A percentile compares a stretch with the other conserved stretches of the same genome.
Conservation (phyloP, 2,329 filamentous ascomycete genomes). For the Verticillium isaacii region DNA sequence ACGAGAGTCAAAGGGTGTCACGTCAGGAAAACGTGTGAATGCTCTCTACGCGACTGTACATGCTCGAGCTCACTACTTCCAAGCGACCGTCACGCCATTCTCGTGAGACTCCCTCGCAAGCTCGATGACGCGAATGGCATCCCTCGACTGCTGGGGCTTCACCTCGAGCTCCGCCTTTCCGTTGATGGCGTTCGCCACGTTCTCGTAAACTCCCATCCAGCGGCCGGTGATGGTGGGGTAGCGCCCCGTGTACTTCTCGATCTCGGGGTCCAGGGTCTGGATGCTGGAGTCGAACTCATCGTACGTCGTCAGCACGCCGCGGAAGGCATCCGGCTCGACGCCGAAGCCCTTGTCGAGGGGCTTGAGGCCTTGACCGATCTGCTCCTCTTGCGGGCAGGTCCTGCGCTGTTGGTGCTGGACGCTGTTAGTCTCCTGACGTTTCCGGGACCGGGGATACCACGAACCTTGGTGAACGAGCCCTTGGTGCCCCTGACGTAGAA, state of each 20-base stretch:
- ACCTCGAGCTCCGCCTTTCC: slow-evolving; percentile 32
- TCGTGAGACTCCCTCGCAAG: slow-evolving; percentile 33
- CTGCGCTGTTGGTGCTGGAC: slow-evolving; percentile 14
- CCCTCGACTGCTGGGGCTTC: slow-evolving; percentile 29
- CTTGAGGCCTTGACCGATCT: slow-evolving; percentile 19
- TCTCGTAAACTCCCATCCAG: slow-evolving; percentile 34
- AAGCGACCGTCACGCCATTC: slow-evolving; percentile 23
- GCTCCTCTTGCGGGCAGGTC: slow-evolving; percentile 30
- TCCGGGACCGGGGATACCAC: not conserved
- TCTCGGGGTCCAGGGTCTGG: slow-evolving; percentile 24
- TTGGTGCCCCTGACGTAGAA: slow-evolving; percentile 60
- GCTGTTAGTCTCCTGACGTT: not conserved
- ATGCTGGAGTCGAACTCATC: slow-evolving; percentile 23
- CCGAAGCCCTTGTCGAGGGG: slow-evolving; percentile 24
- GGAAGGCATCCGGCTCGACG: slow-evolving; percentile 24
- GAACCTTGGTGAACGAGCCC: slow-evolving; percentile 39
- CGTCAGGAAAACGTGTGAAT: not conserved
- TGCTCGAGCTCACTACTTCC: slow-evolving; percentile 11
- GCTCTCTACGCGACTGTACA: not conserved
- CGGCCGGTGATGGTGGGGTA: slow-evolving; percentile 32
- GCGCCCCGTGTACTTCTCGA: slow-evolving; percentile 26
- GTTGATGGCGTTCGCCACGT: slow-evolving; percentile 32
- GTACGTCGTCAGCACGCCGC: slow-evolving; percentile 28
- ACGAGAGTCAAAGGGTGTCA: not conserved
- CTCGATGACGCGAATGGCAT: slow-evolving; percentile 34